Evolutionary conservation across 2,329 filamentous ascomycete genomes (phyloP), one percentile per base, ranked within the genome.

Genomic region (Zasmidium cellare): DNA sequence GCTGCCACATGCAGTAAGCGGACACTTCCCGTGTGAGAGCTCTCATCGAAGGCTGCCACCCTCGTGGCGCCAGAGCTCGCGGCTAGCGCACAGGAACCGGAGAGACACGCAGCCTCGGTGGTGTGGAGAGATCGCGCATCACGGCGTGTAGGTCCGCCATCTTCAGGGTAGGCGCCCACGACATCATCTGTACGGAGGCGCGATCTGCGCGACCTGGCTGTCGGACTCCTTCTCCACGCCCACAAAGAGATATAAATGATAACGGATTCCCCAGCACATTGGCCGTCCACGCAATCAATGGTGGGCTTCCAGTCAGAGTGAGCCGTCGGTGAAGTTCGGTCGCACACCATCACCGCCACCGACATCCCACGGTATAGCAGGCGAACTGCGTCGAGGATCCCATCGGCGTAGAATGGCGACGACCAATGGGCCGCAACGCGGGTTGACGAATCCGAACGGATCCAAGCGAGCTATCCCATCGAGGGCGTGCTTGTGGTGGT

Each of bases 1-100:
- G 55, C 55, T 53, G n/a, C 46, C 49, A 22, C 49, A 46, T 35
- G 47, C 23, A 44, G 48, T 49, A 50, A 49, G 47, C 54, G 31
- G 51, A 31, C 31, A 35, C 14, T 41, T 51, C 46, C 22, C 46
- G 25, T 50, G 53, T 20, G 11, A 53, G 20, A 22, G 12, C 25
- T 31, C 5, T 45, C 16, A 31, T 28, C n/a, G 38, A 23, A 20
- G 60, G 53, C 55, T 51, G 57, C 55, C 55, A 63, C 53, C 55
- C 48, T 56, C 46, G 49, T 12, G 49, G 49, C 46, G 50, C 55
- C 55, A 57, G 58, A 50, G 51, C 57, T 51, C 51, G 55, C 23
- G 31, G 12, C 22, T 38, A 49, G 52, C 49, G 45, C 48, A 51
- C 55, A 60, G 61, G 58, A 55, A 58, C 53, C 53, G 55, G 56